Percentiles rank a stretch among this genome's conserved stretches.
Evolutionary conservation across 345 rosid species (phyloP).

Genomic region (Murraya koenigii): DNA sequence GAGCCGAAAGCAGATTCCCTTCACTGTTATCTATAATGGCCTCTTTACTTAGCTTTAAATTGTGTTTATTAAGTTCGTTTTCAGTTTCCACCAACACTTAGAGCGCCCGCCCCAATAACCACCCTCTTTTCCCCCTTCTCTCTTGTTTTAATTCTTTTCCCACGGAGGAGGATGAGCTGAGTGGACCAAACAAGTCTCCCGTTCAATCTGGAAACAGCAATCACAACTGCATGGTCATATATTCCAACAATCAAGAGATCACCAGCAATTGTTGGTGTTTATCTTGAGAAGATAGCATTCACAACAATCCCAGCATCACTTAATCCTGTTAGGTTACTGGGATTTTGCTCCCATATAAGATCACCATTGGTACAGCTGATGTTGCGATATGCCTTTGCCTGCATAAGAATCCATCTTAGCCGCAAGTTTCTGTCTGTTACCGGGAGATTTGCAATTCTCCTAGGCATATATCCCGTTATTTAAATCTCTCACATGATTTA

Average conservation of each 20-base stretch:
- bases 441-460: constrained; percentile 21
- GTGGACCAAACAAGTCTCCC: constrained; percentile 48
- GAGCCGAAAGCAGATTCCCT: background rate
- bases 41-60: constrained; percentile 13
- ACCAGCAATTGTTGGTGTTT: constrained; percentile 42
- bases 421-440: constrained; percentile 19
- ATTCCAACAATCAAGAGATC: constrained; percentile 34
- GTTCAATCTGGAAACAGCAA: constrained; percentile 27
- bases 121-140: constrained; percentile 12
- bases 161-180: constrained; percentile 13
- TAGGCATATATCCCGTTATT: constrained; percentile 31
- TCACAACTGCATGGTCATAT: constrained; percentile 44
- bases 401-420: constrained; percentile 43
- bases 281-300: constrained; percentile 35
- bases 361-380: constrained; percentile 41
- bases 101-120: no score
- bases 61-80: constrained; percentile 19
- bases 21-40: background rate
- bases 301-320: constrained; percentile 11
- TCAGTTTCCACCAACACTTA: constrained; percentile 18
- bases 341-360: no score
- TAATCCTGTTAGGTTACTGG: no score
- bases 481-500: constrained; percentile 40
- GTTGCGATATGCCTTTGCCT: constrained; percentile 48
- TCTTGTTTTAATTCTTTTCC: constrained; percentile 12